These are phyloP conservation scores for Reticulascus tulasneorum DNA, from an alignment of 2,329 filamentous ascomycete genomes.

Conservation along the genomic window DNA sequence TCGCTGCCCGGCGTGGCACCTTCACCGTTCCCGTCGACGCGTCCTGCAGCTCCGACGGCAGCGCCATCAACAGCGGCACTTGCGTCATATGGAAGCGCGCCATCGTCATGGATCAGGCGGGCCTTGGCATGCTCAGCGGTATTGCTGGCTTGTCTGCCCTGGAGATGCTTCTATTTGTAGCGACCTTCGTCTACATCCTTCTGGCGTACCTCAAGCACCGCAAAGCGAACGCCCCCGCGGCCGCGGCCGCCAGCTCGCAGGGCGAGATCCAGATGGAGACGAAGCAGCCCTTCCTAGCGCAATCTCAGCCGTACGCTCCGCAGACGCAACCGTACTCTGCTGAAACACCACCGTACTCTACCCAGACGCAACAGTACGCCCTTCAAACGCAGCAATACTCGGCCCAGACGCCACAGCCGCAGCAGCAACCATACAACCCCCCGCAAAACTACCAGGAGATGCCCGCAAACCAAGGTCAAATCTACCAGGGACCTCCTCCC, in stretches of 20 bases:
- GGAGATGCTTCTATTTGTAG: slow-evolving; percentile 35
- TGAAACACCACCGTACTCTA: too few relatives aligned
- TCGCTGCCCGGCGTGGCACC: slow-evolving; percentile 32
- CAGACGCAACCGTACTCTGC: not conserved
- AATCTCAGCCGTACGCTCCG: slow-evolving; percentile 4
- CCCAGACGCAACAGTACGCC: slow-evolving; percentile 4
- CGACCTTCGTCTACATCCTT: slow-evolving; percentile 30
- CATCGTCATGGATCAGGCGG: slow-evolving; percentile 30
- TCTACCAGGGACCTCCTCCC: not conserved
- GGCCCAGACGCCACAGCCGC: not conserved
- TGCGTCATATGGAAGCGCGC: slow-evolving; percentile 27
- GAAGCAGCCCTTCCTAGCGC: slow-evolving; percentile 11
- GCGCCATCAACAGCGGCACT: slow-evolving; percentile 31
- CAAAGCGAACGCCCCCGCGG: slow-evolving; percentile 19
- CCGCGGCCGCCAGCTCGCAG: slow-evolving; percentile 12
- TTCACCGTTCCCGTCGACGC: slow-evolving; percentile 28
- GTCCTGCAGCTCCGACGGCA: slow-evolving; percentile 32
- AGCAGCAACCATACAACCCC: not conserved
- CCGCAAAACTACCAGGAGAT: not conserved
- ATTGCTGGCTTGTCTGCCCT: slow-evolving; percentile 41
- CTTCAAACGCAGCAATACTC: slow-evolving; percentile 5
- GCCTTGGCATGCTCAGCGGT: slow-evolving; percentile 30
- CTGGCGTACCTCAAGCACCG: slow-evolving; percentile 30
- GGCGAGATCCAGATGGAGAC: slow-evolving; percentile 29
- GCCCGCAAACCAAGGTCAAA: not conserved